Conservation (phyloP, 352 stramenopile genomes). For the Albugo candida region DNA sequence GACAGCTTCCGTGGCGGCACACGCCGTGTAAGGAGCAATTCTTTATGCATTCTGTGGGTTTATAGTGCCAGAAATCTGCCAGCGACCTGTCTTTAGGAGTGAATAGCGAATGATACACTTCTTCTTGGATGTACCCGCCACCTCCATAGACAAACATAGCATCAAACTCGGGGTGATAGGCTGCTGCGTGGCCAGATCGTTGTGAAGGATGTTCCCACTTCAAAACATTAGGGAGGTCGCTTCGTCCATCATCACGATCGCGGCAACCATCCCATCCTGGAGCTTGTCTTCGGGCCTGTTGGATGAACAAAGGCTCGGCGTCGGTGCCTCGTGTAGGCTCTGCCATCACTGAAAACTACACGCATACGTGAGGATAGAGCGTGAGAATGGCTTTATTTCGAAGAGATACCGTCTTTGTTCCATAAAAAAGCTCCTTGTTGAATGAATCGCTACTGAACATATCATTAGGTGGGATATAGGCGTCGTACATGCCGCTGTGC, state of each 20-base stretch:
- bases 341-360: slow-evolving; percentile 65
- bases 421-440: slow-evolving; percentile 48
- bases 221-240: slow-evolving; percentile 33
- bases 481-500: slow-evolving; percentile 54
- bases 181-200: slow-evolving; percentile 62
- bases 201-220: slow-evolving; percentile 78
- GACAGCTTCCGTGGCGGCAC: slow-evolving; percentile 83
- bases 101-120: slow-evolving; percentile 28
- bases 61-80: slow-evolving; percentile 82
- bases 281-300: slow-evolving; percentile 75
- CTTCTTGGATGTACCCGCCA: slow-evolving; percentile 46
- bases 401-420: slow-evolving; percentile 29
- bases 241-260: slow-evolving; percentile 52
- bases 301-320: slow-evolving; percentile 53
- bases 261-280: slow-evolving; percentile 92
- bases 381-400: not conserved
- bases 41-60: slow-evolving; percentile 77
- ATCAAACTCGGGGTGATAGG: slow-evolving; percentile 47
- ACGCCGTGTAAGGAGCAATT: slow-evolving; percentile 87
- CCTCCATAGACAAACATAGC: slow-evolving; percentile 84
- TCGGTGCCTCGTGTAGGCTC: slow-evolving; percentile 75
- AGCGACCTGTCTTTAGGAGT: slow-evolving; percentile 40
- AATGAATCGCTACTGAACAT: slow-evolving; percentile 25
- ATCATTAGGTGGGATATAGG: slow-evolving; percentile 16
- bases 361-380: not conserved